Evolutionary conservation across 331 rosid species (phyloP), one percentile per base, ranked within the genome.

Genomic region (Cydonia oblonga): DNA sequence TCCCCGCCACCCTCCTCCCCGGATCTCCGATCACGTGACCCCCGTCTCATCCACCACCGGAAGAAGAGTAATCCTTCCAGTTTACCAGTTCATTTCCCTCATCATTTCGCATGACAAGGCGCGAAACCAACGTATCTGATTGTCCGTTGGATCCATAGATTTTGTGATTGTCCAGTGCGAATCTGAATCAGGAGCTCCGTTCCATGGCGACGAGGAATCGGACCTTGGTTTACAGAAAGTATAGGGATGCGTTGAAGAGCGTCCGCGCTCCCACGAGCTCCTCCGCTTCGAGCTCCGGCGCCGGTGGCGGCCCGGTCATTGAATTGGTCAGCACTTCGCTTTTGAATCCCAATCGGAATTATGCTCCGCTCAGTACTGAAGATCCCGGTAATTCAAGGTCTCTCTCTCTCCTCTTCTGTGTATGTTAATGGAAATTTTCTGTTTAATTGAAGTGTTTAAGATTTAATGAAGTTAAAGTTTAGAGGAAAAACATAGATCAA

Each of bases 321-420:
- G 97, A 95, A 81, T 74, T 91, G 92, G 90, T 88, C 76, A 93
- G 85, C 81, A 72, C 92, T 5, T 91, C 97, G 75, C 90, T 95
- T 51, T 78, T 91, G 81, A 80, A 90, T 82, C 87, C 82, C 14
- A 90, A 88, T 86, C 96, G 97, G 3, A 83, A 87, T 49, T 95
- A 95, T 26, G 79, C 96, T 79, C 96, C 96, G 14, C 90, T 95
- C n/a, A 95, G 97, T 75, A 91, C 97, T 5, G 96, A 88, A 6
- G 98, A 95, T 87, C 97, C 97, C 33, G 92, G 91, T 69, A 78
- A 76, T 89, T 89, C 96, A 35, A 89, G 98, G 98, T 93, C 68
- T 76, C 70, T 73, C 71, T 72, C 75, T 71, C 23, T 60, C 72
- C 46, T 71, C 25, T 46, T 42, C 63, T 64, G 40, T 53, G 19